phyloP scores from a whole-genome alignment of 2,329 filamentous ascomycete species.

The Colletotrichum orbiculare region DNA sequence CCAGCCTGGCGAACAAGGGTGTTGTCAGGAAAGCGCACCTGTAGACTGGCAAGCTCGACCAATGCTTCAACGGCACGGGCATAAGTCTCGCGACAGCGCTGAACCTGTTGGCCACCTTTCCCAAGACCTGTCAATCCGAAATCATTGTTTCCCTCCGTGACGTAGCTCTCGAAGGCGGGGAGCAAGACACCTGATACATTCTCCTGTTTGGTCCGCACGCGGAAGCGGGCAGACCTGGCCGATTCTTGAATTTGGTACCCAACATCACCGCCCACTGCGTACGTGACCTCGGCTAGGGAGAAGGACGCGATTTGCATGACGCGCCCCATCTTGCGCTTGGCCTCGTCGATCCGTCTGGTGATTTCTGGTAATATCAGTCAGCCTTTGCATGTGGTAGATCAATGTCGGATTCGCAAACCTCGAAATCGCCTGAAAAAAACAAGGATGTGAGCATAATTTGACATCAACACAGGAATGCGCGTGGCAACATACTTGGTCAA shows the following conservation, averaged over 20 bases:
- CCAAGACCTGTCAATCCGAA: conserved; percentile 96
- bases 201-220: conserved; percentile 94
- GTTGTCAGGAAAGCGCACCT: conserved; percentile 57
- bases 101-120: conserved; percentile 97
- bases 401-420: conserved; percentile 63
- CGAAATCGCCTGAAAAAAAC: conserved; percentile 78
- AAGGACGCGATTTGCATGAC: conserved; percentile 99
- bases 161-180: conserved; percentile 92
- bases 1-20: neutral
- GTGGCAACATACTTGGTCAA: conserved; percentile 82
- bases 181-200: conserved; percentile 98
- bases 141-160: conserved; percentile 90
- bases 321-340: conserved; percentile 98
- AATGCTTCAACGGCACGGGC: conserved; percentile 94
- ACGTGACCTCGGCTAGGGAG: conserved; percentile 96
- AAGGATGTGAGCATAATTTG: conserved; percentile 6
- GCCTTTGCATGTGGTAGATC: neutral
- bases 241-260: conserved; percentile 98
- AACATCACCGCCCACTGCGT: conserved; percentile 95
- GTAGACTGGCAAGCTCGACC: conserved; percentile 92
- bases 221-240: conserved; percentile 90
- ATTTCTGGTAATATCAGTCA: conserved; percentile 72
- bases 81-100: conserved; percentile 95
- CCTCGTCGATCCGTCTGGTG: conserved; percentile 95
- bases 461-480: neutral